Base-by-base conservation (phyloP, 176 grass and related monocot genomes). In the barley (Hordeum vulgare) region DNA sequence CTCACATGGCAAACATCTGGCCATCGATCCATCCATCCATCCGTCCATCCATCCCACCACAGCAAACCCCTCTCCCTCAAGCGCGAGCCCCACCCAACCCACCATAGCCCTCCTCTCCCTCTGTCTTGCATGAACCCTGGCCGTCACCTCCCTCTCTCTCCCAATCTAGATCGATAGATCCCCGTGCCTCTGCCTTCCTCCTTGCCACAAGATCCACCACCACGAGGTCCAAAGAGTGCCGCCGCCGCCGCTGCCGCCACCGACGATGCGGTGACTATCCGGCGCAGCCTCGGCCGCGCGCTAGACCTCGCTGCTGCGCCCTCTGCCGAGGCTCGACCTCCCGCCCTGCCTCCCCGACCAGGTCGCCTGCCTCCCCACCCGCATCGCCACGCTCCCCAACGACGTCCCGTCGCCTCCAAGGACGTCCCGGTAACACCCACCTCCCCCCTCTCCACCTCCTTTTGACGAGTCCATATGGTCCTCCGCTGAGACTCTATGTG, bases 331-430 rank as follows among this genome's bases (percentile, higher is more conserved):
- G 0, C 71, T 95, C 17, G 85, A 90, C 39, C 68, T 89, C 63
- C 93, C 90, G 14, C 60, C 45, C 23, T 42, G 73, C 75, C 85
- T 95, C 68, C 84, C 89, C 4, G 89, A 91, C 81, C 58, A 69
- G 53, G 51, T 91, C 21, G 56, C 44, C 24, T 78, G 58, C 89
- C 74, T 77, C 47, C 85, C 85, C 39, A 98, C 96, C 36, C 73
- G 75, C 51, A 41, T 98, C 71, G 95, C 96, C 49, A 93, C 89
- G 54, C 96, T 98, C 56, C 87, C 90, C 61, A 93, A 95, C 86
- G 96, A 93, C 70, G 53, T 94, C 63, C 87, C 65, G 61, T 95
- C 76, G 96, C 96, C 81, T 88, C 93, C 36, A 90, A 98, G 68
- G 89, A 95, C 82, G 2, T 88, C 15, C 86, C 85, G 63, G 95